Evolutionary conservation across 1,284 basidiomycete genomes (phyloP).

Genomic region (Fomitopsis palustris): DNA sequence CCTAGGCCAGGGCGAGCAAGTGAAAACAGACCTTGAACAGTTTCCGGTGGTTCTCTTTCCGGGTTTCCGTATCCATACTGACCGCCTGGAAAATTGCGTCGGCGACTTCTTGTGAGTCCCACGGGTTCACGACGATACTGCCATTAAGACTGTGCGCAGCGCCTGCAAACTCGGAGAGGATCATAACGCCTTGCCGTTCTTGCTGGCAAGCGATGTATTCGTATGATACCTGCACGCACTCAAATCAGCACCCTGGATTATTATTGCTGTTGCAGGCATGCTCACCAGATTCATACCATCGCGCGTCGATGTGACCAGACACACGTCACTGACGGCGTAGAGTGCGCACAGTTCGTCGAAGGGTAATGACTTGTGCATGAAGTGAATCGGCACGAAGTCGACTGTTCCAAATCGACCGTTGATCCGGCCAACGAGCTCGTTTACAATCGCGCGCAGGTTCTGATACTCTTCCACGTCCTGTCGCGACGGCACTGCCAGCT

Average conservation of each 20-base stretch:
- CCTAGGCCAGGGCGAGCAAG: neutral
- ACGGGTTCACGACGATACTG: constrained; percentile 92
- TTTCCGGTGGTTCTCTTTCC: constrained; percentile 92
- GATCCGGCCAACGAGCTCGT: constrained; percentile 97
- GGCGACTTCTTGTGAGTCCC: constrained; percentile 94
- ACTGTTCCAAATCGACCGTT: constrained; percentile 98
- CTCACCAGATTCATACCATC: constrained; percentile 98
- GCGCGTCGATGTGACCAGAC: constrained; percentile 90
- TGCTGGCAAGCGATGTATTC: constrained; percentile 98
- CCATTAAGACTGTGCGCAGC: constrained; percentile 96
- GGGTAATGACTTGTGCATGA: constrained; percentile 92
- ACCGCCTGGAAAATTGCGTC: constrained; percentile 94
- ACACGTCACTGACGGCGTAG: constrained; percentile 96
- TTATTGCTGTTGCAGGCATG: constrained; percentile 11
- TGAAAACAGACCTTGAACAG: constrained; percentile 67
- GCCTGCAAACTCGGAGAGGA: constrained; percentile 97
- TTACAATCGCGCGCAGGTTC: constrained; percentile 93
- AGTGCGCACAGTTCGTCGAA: constrained; percentile 97
- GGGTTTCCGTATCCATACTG: constrained; percentile 78
- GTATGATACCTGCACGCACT: constrained; percentile 81
- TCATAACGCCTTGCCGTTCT: constrained; percentile 92
- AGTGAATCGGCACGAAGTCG: constrained; percentile 99
- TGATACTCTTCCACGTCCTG: constrained; percentile 99
- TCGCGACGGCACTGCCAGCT: constrained; percentile 95
- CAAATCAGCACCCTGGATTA: constrained; percentile 7